phyloP scores from a whole-genome alignment of 2,329 filamentous ascomycete species.

The Fusarium pseudoanthophilum region DNA sequence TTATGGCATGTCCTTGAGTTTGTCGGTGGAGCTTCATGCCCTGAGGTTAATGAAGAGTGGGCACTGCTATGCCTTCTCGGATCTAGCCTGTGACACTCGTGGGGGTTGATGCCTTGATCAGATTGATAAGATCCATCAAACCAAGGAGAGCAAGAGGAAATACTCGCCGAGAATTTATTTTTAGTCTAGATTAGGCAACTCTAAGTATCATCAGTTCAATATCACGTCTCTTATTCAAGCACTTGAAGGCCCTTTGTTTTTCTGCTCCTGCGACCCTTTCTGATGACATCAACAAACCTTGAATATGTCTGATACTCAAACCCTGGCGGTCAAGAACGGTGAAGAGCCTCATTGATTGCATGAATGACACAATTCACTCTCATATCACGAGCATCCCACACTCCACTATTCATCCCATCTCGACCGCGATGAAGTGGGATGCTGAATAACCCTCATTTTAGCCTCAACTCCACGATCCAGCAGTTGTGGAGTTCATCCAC shows the following conservation, averaged over 20 bases:
- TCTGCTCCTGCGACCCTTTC: background rate
- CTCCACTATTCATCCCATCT: conserved; percentile 8
- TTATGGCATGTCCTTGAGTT: background rate
- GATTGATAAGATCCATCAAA: conserved; percentile 40
- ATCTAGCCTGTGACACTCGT: background rate
- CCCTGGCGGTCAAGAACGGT: accelerated
- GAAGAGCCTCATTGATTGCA: background rate
- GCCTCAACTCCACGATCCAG: background rate
- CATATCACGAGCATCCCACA: background rate
- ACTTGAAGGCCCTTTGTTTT: accelerated
- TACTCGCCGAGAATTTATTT: background rate
- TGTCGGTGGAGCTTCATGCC: conserved; percentile 26
- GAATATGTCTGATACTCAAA: background rate
- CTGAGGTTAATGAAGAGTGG: conserved; percentile 34
- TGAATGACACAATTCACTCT: background rate
- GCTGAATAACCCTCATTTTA: conserved; percentile 4
- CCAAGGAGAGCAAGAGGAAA: background rate
- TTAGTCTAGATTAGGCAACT: background rate
- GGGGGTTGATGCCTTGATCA: background rate
- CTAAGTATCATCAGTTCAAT: background rate
- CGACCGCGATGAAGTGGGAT: background rate
- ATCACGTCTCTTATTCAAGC: background rate
- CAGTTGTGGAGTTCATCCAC: conserved; percentile 4
- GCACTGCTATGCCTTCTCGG: background rate
- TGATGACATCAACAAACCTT: background rate